Percentiles rank a stretch among this genome's conserved stretches.
Evolutionary conservation across 1,139 yeast species (phyloP).

Genomic region (Sugiyamaella japonica): DNA sequence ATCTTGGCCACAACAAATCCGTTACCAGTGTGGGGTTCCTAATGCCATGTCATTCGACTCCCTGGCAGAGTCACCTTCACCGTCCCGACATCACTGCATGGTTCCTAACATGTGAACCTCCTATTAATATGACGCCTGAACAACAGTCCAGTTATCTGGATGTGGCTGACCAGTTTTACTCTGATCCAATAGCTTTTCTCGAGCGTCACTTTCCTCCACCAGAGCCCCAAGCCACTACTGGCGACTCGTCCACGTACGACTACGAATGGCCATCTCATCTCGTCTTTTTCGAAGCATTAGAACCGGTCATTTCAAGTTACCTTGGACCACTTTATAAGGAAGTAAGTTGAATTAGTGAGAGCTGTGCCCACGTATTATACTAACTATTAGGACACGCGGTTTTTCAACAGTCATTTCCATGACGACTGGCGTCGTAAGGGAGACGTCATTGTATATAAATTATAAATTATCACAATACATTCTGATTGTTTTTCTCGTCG

Average conservation of each 20-base stretch:
- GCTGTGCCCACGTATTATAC: conserved; percentile 10
- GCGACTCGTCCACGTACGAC: background rate
- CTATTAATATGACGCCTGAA: conserved; percentile 45
- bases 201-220: conserved; percentile 27
- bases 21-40: conserved; percentile 67
- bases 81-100: conserved; percentile 55
- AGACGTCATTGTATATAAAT: conserved; percentile 61
- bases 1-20: conserved; percentile 48
- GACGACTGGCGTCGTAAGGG: conserved; percentile 87
- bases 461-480: background rate
- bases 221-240: conserved; percentile 22
- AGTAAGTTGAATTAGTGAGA: conserved; percentile 27
- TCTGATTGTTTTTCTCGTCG: no score
- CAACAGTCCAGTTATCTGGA: conserved; percentile 59
- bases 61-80: conserved; percentile 87
- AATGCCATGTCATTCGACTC: conserved; percentile 97
- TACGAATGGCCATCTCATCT: conserved; percentile 68
- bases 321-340: conserved; percentile 49
- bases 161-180: conserved; percentile 83
- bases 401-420: conserved; percentile 79
- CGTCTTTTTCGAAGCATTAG: conserved; percentile 67
- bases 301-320: conserved; percentile 45
- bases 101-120: conserved; percentile 94
- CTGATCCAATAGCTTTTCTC: conserved; percentile 58
- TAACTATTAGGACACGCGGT: conserved; percentile 40